phyloP scores from a whole-genome alignment of 768 basidiomycete species.

The Amanita subjunquillea region DNA sequence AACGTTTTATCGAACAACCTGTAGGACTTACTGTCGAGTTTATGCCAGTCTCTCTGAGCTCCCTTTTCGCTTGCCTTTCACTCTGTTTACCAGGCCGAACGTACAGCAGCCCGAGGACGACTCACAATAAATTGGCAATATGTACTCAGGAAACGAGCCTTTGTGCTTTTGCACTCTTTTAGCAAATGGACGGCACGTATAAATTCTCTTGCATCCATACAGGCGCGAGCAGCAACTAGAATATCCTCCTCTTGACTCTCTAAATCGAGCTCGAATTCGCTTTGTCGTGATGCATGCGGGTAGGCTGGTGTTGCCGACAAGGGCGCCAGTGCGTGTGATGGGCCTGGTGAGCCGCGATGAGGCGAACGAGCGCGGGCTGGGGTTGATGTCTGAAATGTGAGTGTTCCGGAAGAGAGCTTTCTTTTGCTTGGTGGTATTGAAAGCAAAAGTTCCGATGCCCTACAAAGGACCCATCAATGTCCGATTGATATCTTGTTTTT shows the following conservation, averaged over 20 bases:
- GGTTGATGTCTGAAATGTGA: conserved; percentile 49
- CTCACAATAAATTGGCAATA: conserved; percentile 86
- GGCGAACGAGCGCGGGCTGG: conserved; percentile 40
- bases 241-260: conserved; percentile 61
- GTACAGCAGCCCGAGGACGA: conserved; percentile 9
- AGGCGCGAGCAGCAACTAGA: conserved; percentile 62
- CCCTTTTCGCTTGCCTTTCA: conserved; percentile 73
- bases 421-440: conserved; percentile 44
- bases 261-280: conserved; percentile 30
- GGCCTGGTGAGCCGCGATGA: conserved; percentile 21
- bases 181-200: conserved; percentile 61
- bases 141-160: conserved; percentile 64
- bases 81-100: conserved; percentile 5
- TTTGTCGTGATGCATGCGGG: conserved; percentile 25
- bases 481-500: too few relatives aligned
- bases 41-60: conserved; percentile 79
- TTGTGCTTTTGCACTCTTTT: conserved; percentile 53
- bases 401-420: conserved; percentile 15
- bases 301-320: conserved; percentile 17
- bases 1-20: not conserved
- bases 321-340: conserved; percentile 21
- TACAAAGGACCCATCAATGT: conserved; percentile 16
- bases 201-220: conserved; percentile 71
- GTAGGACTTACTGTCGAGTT: conserved; percentile 51
- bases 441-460: conserved; percentile 71